Conservation (phyloP, 1,139 yeast genomes). For the Zygoascus hellenicus region DNA sequence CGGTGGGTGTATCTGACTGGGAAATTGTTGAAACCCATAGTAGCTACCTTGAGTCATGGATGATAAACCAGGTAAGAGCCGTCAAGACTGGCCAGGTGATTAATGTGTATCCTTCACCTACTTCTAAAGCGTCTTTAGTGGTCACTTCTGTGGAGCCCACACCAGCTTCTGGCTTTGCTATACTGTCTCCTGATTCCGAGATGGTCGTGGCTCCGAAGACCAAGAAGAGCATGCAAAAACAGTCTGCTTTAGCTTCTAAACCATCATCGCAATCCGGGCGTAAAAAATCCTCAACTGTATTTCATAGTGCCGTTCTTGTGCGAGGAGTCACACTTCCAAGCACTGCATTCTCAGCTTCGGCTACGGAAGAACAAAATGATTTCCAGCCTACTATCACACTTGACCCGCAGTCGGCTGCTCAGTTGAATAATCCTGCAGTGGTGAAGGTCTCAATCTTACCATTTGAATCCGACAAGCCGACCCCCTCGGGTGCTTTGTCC, state of each 20-base stretch:
- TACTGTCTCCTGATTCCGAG: conserved; percentile 67
- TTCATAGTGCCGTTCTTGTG: conserved; percentile 33
- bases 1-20: conserved; percentile 78
- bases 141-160: conserved; percentile 58
- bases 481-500: not conserved
- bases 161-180: conserved; percentile 41
- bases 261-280: not conserved
- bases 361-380: conserved; percentile 8
- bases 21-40: conserved; percentile 85
- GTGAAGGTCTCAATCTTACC: conserved; percentile 54
- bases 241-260: not conserved
- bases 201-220: conserved; percentile 75
- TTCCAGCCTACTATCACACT: conserved; percentile 41
- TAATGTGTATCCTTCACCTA: conserved; percentile 65
- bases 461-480: conserved; percentile 30
- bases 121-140: conserved; percentile 56
- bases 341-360: conserved; percentile 13
- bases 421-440: conserved; percentile 39
- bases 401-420: conserved; percentile 37
- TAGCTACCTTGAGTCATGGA: conserved; percentile 62
- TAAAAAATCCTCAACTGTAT: not conserved
- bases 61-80: conserved; percentile 77
- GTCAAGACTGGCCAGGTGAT: conserved; percentile 56
- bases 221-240: conserved; percentile 5
- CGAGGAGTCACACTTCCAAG: conserved; percentile 59